These are phyloP conservation scores for Podila epicladia DNA, from an alignment of 192 early-diverging fungal genomes.

Conservation along the genomic window DNA sequence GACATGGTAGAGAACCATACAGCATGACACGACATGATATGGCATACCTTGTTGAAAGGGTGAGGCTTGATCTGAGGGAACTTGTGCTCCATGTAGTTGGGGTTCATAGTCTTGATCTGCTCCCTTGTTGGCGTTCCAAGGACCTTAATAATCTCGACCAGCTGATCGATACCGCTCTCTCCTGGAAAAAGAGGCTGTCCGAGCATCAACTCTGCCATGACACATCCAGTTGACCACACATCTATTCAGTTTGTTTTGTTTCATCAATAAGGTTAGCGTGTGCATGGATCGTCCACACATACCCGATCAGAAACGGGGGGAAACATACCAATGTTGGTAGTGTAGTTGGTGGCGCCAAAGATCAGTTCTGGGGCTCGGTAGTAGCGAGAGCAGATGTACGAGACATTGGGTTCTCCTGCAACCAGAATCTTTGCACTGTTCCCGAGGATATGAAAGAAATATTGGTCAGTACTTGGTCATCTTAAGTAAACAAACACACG, in stretches of 20 bases:
- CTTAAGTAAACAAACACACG: too few relatives aligned
- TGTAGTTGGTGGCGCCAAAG: conserved; percentile 95
- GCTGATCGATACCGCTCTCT: conserved; percentile 97
- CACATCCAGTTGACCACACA: conserved; percentile 96
- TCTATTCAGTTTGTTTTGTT: conserved; percentile 53
- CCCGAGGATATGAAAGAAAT: neutral
- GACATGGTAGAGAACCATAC: neutral
- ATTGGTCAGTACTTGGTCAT: neutral
- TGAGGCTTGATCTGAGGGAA: conserved; percentile 98
- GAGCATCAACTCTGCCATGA: conserved; percentile 96
- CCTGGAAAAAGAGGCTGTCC: conserved; percentile 97
- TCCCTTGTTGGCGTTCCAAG: conserved; percentile 96
- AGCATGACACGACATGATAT: neutral
- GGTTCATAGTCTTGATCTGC: conserved; percentile 98
- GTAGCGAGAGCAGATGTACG: conserved; percentile 98
- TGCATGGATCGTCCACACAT: neutral
- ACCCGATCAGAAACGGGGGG: neutral
- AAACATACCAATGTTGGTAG: conserved; percentile 69
- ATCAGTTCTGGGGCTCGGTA: conserved; percentile 98
- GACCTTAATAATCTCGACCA: conserved; percentile 99
- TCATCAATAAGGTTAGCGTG: too few relatives aligned
- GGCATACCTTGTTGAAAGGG: conserved; percentile 76
- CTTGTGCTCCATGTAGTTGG: conserved; percentile 97
- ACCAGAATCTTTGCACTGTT: conserved; percentile 94
- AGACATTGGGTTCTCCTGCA: conserved; percentile 96